Conservation (phyloP, 495 filamentous ascomycete species). For the Patellaria atrata region DNA sequence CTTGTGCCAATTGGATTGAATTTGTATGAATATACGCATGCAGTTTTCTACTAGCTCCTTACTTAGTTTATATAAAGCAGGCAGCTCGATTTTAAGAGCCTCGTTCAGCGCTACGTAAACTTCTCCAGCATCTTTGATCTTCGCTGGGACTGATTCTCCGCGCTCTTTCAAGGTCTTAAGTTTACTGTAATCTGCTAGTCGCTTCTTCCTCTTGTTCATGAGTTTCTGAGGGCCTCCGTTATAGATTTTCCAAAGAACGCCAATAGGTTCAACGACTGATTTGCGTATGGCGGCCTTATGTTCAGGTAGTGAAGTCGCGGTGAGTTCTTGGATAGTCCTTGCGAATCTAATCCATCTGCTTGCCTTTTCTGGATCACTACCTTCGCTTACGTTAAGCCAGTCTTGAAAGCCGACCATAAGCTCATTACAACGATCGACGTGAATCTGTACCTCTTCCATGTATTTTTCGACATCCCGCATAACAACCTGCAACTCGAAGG, state of each 20-base stretch:
- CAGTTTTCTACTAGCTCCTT: conserved; percentile 66
- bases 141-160: conserved; percentile 69
- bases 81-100: conserved; percentile 80
- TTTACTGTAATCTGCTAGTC: conserved; percentile 73
- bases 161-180: conserved; percentile 62
- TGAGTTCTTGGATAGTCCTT: conserved; percentile 65
- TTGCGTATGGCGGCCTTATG: conserved; percentile 68
- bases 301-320: conserved; percentile 60
- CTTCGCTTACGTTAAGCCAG: conserved; percentile 41
- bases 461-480: conserved; percentile 84
- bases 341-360: conserved; percentile 83
- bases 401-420: conserved; percentile 56
- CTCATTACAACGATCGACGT: conserved; percentile 58
- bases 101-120: conserved; percentile 84
- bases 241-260: conserved; percentile 63
- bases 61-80: conserved; percentile 66
- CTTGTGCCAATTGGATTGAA: conserved; percentile 66
- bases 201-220: conserved; percentile 86
- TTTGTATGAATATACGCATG: conserved; percentile 62
- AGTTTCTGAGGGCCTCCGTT: conserved; percentile 58
- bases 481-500: conserved; percentile 76
- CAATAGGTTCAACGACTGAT: conserved; percentile 77
- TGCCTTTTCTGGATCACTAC: conserved; percentile 67
- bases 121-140: conserved; percentile 65
- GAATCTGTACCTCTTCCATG: conserved; percentile 49